Evolutionary conservation across 352 stramenopile genomes (phyloP).

Genomic region (Phytopythium sindhum): DNA sequence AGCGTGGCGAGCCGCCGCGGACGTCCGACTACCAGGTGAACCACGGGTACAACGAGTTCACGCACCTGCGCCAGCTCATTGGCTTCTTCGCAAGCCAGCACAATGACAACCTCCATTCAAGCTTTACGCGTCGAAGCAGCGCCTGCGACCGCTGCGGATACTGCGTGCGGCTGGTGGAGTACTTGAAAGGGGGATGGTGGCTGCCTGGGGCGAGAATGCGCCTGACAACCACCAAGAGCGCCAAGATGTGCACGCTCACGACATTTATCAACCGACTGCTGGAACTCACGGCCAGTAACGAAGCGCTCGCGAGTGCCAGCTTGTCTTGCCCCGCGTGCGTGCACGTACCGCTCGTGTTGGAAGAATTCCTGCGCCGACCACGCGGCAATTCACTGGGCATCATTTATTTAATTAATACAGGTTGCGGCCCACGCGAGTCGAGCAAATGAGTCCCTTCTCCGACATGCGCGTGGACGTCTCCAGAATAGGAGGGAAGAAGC

Average conservation of each 20-base stretch:
- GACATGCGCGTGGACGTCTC: constrained; percentile 67
- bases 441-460: constrained; percentile 75
- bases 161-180: not conserved
- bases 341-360: constrained; percentile 9
- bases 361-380: constrained; percentile 8
- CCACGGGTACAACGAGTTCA: constrained; percentile 15
- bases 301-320: not conserved
- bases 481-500: too few species aligned
- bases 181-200: not conserved
- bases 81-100: constrained; percentile 4
- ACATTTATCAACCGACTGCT: constrained; percentile 4
- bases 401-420: constrained; percentile 35
- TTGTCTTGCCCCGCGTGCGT: constrained; percentile 5
- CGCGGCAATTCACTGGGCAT: constrained; percentile 12
- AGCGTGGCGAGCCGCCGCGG: constrained; percentile 7
- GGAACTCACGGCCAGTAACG: not conserved
- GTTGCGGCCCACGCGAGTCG: constrained; percentile 66
- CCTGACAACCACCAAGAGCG: constrained; percentile 1
- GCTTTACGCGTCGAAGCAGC: not conserved
- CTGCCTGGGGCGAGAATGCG: not conserved
- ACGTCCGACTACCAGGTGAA: constrained; percentile 17
- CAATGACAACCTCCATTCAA: not conserved
- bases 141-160: not conserved
- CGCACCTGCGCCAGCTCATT: constrained; percentile 6
- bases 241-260: constrained; percentile 7